phyloP scores from a whole-genome alignment of 345 rosid genomes.

The Isatis tinctoria region DNA sequence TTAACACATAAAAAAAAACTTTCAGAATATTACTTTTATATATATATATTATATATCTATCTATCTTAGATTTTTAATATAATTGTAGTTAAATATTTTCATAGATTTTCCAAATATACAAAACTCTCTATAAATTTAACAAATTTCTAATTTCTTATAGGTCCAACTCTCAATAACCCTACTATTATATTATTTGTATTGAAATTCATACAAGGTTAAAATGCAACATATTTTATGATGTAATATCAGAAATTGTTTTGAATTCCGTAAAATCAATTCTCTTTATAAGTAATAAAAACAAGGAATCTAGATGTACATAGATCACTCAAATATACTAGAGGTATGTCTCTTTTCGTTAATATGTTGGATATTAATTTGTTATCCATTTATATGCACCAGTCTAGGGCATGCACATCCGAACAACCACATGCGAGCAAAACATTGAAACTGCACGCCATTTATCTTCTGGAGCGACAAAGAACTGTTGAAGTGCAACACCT shows the following conservation, averaged over 20 bases:
- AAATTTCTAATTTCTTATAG: no score
- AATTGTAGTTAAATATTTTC: no score
- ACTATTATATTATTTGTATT: not conserved
- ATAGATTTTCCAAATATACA: no score
- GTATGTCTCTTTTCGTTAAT: not conserved
- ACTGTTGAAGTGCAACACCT: not conserved
- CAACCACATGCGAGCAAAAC: not conserved
- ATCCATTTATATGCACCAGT: not conserved
- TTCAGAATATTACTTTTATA: no score
- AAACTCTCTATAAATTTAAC: no score
- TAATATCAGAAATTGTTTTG: not conserved
- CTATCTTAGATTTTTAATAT: no score
- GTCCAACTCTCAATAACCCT: no score
- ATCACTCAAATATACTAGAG: not conserved
- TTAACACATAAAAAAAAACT: no score
- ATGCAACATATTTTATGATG: not conserved
- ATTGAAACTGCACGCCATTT: not conserved
- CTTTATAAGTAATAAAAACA: not conserved
- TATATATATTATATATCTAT: no score
- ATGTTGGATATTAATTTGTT: not conserved
- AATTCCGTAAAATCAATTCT: not conserved
- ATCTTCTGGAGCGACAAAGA: not conserved
- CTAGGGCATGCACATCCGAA: not conserved
- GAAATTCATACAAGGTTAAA: no score
- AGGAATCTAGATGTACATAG: not conserved